Evolutionary conservation across 352 stramenopile species (phyloP).

Genomic region (Pythium coloratum): DNA sequence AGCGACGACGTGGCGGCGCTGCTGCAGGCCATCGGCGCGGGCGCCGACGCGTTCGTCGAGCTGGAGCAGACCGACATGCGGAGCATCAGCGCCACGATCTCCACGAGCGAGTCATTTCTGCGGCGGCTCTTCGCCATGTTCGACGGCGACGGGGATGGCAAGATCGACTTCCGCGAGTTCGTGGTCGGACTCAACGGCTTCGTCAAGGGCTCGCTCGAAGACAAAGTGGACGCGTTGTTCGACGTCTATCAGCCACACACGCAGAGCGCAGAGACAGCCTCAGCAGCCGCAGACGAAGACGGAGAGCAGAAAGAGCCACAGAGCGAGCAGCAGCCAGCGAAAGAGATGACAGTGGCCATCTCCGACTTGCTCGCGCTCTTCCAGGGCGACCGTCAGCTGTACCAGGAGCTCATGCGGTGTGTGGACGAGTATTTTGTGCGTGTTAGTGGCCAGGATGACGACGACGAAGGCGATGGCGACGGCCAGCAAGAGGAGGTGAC

Average conservation of each 20-base stretch:
- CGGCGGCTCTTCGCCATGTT: conserved; percentile 43
- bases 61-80: conserved; percentile 25
- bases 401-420: conserved; percentile 45
- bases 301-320: background rate
- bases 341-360: conserved; percentile 34
- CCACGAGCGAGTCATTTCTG: conserved; percentile 45
- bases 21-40: conserved; percentile 27
- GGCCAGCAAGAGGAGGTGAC: conserved; percentile 25
- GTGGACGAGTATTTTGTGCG: conserved; percentile 52
- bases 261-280: background rate
- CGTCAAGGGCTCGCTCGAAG: conserved; percentile 37
- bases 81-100: conserved; percentile 44
- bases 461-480: conserved; percentile 1
- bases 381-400: conserved; percentile 44
- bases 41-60: conserved; percentile 7
- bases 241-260: conserved; percentile 27
- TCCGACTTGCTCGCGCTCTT: conserved; percentile 47
- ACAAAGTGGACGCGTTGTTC: conserved; percentile 48
- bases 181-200: conserved; percentile 48
- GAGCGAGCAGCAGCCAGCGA: background rate
- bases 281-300: background rate
- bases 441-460: conserved; percentile 5
- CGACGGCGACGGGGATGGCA: conserved; percentile 42
- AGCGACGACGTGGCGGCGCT: conserved; percentile 34
- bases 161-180: conserved; percentile 55